Evolutionary conservation across 2,329 filamentous ascomycete genomes (phyloP), one percentile per base, ranked within the genome.

Genomic region (Monilinia fructigena): DNA sequence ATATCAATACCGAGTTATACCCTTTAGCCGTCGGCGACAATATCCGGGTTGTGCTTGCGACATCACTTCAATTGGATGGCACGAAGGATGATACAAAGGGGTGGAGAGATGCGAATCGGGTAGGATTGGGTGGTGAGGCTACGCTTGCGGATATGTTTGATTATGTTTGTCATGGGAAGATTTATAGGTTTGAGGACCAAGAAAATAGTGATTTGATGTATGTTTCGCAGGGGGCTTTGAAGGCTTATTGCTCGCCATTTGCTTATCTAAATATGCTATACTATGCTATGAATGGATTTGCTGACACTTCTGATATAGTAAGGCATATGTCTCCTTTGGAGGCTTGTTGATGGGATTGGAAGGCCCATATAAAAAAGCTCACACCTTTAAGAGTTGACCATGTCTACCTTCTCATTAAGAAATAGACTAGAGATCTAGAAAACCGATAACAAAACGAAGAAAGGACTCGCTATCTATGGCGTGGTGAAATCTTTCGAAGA

Each of bases 1-100:
- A 99, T 80, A 88, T 98, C 80, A 97, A 98, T 82, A 90, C 87
- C 67, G 94, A 99, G 80, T 86, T 99, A 10, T 97, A 95, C 79
- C 91, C 91, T 2, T 86, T 91, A 73, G 78, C 82, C 50, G 81
- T 87, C 11, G 90, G 90, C 76, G 93, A 97, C 73, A 89, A 84
- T 18, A 79, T 99, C 67, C 89, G 91, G 71, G 82, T 97, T 71
- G 88, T 94, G 14, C 82, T 99, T 65, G 92, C 94, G 20, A 93
- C 89, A 6, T 95, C 92, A 23, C 83, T 99, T 66, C 87, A 90
- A 65, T 85, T 97, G 58, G 95, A 98, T 77, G 95, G 95, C 70
- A 86, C 81, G 71, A 94, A 91, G 78, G 87, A 91, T 75, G 87
- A 92, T 72, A 83, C 81, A 77, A 89, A 83, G 78, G 89, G 91